phyloP scores from a whole-genome alignment of 768 basidiomycete species.

The Boletus coccyginus region DNA sequence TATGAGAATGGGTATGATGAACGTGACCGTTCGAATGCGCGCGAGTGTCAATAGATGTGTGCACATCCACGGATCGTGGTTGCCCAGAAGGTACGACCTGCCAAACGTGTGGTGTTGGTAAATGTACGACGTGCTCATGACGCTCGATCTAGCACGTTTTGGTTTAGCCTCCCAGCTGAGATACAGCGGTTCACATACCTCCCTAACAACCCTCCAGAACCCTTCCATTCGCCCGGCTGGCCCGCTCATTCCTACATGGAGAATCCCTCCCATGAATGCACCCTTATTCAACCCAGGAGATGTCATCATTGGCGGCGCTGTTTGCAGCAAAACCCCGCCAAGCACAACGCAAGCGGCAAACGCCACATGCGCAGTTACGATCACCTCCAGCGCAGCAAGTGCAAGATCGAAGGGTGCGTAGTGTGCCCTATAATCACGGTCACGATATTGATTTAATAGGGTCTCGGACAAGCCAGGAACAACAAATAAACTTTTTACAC shows the following conservation, averaged over 20 bases:
- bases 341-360: conserved; percentile 83
- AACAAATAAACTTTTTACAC: conserved; percentile 26
- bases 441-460: background rate
- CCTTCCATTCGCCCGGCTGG: conserved; percentile 71
- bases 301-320: conserved; percentile 57
- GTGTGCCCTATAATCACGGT: conserved; percentile 36
- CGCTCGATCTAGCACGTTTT: conserved; percentile 63
- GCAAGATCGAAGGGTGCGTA: conserved; percentile 79
- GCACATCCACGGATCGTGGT: conserved; percentile 9
- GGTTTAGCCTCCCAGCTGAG: background rate
- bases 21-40: conserved; percentile 9
- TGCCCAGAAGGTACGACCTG: conserved; percentile 59
- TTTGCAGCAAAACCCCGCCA: conserved; percentile 86
- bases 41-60: background rate
- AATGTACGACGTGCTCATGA: conserved; percentile 78
- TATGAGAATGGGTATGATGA: conserved; percentile 5
- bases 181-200: conserved; percentile 45
- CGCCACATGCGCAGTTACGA: conserved; percentile 78
- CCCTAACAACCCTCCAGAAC: conserved; percentile 77
- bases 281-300: conserved; percentile 10
- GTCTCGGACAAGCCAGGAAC: background rate
- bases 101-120: conserved; percentile 88
- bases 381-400: conserved; percentile 74
- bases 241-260: conserved; percentile 1
- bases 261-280: conserved; percentile 1